Evolutionary conservation across 371 early-diverging fungal genomes (phyloP).

Genomic region (Actinomortierella ambigua): DNA sequence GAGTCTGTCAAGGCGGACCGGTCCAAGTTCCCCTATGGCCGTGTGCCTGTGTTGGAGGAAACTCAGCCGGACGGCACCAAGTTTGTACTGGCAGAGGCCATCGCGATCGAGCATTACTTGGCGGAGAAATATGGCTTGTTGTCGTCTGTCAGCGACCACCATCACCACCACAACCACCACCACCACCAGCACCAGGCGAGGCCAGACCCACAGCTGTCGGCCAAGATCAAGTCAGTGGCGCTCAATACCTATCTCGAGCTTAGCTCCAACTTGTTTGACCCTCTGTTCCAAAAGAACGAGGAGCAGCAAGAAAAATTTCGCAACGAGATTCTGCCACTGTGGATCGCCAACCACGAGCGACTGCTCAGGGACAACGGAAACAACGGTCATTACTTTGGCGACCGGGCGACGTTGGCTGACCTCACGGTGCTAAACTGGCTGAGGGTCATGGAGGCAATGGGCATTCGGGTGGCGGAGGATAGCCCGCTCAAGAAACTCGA

Average conservation of each 20-base stretch:
- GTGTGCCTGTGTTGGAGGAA: slow-evolving; percentile 33
- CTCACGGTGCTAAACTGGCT: slow-evolving; percentile 28
- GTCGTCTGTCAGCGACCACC: too few species aligned
- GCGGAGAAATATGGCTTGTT: slow-evolving; percentile 37
- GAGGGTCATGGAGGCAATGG: slow-evolving; percentile 12
- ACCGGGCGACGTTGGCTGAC: slow-evolving; percentile 18
- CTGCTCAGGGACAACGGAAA: slow-evolving; percentile 39
- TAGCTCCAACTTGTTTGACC: neutral
- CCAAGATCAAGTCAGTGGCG: slow-evolving; percentile 21
- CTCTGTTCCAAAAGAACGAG: too few species aligned
- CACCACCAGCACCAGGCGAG: too few species aligned
- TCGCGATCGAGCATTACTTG: slow-evolving; percentile 40
- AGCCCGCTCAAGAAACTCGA: slow-evolving; percentile 20
- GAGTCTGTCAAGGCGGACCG: slow-evolving; percentile 13
- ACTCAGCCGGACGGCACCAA: slow-evolving; percentile 19
- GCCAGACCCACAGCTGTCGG: slow-evolving; percentile 19
- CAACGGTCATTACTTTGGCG: slow-evolving; percentile 40
- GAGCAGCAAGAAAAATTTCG: too few species aligned
- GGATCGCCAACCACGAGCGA: slow-evolving; percentile 15
- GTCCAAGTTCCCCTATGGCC: slow-evolving; percentile 25
- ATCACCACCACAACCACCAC: too few species aligned
- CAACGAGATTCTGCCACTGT: slow-evolving; percentile 20
- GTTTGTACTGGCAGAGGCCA: slow-evolving; percentile 32
- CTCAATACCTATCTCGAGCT: slow-evolving; percentile 34
- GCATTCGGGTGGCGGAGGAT: slow-evolving; percentile 11